Evolutionary conservation across 2,329 filamentous ascomycete species (phyloP).

Genomic region (Zasmidium citrigriseum): DNA sequence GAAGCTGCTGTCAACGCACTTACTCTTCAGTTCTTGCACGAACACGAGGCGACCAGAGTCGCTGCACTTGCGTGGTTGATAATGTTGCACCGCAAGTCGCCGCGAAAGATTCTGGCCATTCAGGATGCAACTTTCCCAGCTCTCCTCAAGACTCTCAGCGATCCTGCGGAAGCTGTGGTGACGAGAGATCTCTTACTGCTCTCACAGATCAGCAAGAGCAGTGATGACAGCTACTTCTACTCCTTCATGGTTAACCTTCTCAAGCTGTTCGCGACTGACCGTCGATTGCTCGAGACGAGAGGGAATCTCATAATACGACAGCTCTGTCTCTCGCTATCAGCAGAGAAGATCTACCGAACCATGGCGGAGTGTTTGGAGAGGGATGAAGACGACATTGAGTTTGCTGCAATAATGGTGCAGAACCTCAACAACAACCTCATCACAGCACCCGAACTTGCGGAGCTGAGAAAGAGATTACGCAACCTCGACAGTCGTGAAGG

Average conservation of each 20-base stretch:
- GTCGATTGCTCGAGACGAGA: conserved; percentile 83
- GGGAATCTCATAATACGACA: conserved; percentile 97
- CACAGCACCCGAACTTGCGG: conserved; percentile 89
- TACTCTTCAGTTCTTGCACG: conserved; percentile 90
- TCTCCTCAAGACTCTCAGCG: conserved; percentile 90
- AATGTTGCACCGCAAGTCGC: conserved; percentile 95
- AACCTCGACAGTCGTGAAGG: conserved; percentile 93
- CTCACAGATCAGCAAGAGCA: conserved; percentile 94
- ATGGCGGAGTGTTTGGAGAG: conserved; percentile 96
- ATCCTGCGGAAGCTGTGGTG: conserved; percentile 92
- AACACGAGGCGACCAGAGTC: conserved; percentile 93
- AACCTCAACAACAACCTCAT: conserved; percentile 99
- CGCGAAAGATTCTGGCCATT: conserved; percentile 82
- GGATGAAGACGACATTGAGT: conserved; percentile 92
- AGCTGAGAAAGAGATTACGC: conserved; percentile 83
- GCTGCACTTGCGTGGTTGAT: conserved; percentile 94
- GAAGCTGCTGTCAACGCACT: conserved; percentile 90
- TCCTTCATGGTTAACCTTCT: conserved; percentile 98
- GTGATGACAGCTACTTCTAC: conserved; percentile 94
- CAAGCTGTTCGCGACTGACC: conserved; percentile 92
- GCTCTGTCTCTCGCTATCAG: conserved; percentile 86
- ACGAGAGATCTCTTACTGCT: conserved; percentile 90
- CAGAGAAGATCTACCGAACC: conserved; percentile 93
- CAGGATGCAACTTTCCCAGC: conserved; percentile 97
- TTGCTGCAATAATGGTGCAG: conserved; percentile 99